Percentiles rank a stretch among this genome's conserved stretches.
Conservation (phyloP, 805 yeast species). For the Zygosaccharomyces lentus region DNA sequence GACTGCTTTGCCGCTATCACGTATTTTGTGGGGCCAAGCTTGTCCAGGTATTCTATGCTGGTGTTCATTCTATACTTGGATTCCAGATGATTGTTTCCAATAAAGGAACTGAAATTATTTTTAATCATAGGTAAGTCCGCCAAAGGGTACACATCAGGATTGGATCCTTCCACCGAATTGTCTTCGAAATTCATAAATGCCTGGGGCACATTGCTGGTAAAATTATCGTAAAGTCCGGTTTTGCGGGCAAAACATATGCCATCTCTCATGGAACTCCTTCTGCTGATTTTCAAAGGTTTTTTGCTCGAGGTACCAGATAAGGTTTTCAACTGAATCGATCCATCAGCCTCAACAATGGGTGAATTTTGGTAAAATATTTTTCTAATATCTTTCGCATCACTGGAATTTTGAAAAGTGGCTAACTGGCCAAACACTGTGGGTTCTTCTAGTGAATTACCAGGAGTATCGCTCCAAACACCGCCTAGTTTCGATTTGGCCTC, state of each 20-base stretch:
- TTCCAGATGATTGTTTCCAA: conserved; percentile 7
- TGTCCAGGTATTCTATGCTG: conserved; percentile 19
- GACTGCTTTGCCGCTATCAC: conserved; percentile 23
- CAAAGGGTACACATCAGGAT: conserved; percentile 15
- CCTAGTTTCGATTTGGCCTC: conserved; percentile 43
- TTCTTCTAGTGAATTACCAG: conserved; percentile 12
- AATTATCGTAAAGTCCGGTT: conserved; percentile 18
- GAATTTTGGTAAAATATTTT: conserved; percentile 16
- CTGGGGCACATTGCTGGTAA: conserved; percentile 19
- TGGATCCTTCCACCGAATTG: conserved; percentile 1
- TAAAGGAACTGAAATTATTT: conserved; percentile 6
- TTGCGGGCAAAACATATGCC: conserved; percentile 15
- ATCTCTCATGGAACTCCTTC: conserved; percentile 10
- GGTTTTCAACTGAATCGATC: conserved; percentile 10
- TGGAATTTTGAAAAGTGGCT: conserved; percentile 5
- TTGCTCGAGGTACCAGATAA: conserved; percentile 15
- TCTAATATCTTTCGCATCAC: conserved; percentile 9
- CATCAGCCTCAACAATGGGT: conserved; percentile 13
- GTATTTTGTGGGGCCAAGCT: conserved; percentile 33
- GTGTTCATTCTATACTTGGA: conserved; percentile 13
- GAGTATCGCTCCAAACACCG: conserved; percentile 41
- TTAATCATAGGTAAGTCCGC: conserved; percentile 12
- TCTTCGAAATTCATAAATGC: conserved; percentile 17
- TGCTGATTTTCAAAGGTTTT: conserved; percentile 13
- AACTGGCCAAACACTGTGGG: conserved; percentile 14